Evolutionary conservation across 148 eudicot species (phyloP).

Genomic region (Tetragonia tetragonoides): DNA sequence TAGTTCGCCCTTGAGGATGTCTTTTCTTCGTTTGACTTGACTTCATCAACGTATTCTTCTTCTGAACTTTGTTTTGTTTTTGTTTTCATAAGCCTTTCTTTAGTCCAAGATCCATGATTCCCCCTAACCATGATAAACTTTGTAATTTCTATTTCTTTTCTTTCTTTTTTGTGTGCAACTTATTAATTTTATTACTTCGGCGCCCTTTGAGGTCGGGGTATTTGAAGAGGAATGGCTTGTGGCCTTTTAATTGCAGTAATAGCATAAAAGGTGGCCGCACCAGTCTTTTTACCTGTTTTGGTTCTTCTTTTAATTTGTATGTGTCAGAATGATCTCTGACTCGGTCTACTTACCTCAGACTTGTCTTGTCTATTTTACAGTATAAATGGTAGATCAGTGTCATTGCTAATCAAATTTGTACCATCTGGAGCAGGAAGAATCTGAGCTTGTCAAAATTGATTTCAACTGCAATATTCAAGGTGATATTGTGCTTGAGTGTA

Average conservation of each 20-base stretch:
- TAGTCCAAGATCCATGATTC: background rate
- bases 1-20: too few species aligned
- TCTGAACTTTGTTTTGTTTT: too few species aligned
- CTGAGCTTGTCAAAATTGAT: constrained; percentile 82
- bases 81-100: too few species aligned
- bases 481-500: constrained; percentile 89
- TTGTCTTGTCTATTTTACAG: background rate
- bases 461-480: constrained; percentile 84
- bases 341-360: background rate
- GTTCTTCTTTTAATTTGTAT: background rate
- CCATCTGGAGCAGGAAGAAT: constrained; percentile 63
- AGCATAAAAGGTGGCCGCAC: background rate
- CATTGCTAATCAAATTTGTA: background rate
- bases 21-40: too few species aligned
- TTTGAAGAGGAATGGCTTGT: background rate
- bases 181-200: background rate
- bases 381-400: background rate
- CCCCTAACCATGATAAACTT: background rate
- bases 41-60: too few species aligned
- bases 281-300: background rate
- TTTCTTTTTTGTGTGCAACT: too few species aligned
- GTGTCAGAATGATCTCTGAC: background rate
- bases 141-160: too few species aligned
- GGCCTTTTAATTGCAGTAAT: background rate
- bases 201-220: background rate